phyloP scores from a whole-genome alignment of 2,329 filamentous ascomycete species.

The Metarhizium robertsii region DNA sequence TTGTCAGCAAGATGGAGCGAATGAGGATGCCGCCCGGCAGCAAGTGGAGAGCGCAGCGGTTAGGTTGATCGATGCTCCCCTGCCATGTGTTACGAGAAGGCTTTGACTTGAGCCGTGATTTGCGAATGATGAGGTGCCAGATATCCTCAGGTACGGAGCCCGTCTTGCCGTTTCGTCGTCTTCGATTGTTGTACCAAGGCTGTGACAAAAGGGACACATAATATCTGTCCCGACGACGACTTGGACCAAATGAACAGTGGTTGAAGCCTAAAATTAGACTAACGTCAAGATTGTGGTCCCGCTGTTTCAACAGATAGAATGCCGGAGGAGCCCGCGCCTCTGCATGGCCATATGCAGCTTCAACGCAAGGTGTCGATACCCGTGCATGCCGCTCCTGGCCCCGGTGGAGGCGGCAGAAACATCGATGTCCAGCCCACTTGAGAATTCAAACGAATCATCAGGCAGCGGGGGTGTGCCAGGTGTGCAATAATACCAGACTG shows the following conservation, averaged over 20 bases:
- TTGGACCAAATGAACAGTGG: not conserved
- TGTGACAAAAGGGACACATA: not conserved
- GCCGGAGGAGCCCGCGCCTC: slow-evolving; percentile 1
- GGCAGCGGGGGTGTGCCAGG: not conserved
- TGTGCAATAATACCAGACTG: not conserved
- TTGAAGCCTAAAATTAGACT: not conserved
- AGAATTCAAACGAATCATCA: not conserved
- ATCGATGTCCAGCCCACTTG: no score
- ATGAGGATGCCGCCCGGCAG: not conserved
- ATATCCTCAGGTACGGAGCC: not conserved
- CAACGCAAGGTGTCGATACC: not conserved
- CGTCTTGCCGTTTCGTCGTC: not conserved
- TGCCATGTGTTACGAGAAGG: not conserved
- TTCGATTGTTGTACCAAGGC: not conserved
- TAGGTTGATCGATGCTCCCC: no score
- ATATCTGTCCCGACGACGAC: not conserved
- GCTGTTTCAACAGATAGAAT: not conserved
- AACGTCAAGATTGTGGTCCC: not conserved
- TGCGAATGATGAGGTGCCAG: not conserved
- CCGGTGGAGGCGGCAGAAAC: not conserved
- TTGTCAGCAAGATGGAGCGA: slow-evolving; percentile 1
- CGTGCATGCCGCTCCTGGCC: not conserved
- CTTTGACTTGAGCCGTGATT: not conserved
- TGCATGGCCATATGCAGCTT: not conserved
- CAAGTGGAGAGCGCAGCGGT: not conserved